These are phyloP conservation scores for Melaleuca quinquenervia DNA, from an alignment of 345 rosid genomes.

Conservation along the genomic window DNA sequence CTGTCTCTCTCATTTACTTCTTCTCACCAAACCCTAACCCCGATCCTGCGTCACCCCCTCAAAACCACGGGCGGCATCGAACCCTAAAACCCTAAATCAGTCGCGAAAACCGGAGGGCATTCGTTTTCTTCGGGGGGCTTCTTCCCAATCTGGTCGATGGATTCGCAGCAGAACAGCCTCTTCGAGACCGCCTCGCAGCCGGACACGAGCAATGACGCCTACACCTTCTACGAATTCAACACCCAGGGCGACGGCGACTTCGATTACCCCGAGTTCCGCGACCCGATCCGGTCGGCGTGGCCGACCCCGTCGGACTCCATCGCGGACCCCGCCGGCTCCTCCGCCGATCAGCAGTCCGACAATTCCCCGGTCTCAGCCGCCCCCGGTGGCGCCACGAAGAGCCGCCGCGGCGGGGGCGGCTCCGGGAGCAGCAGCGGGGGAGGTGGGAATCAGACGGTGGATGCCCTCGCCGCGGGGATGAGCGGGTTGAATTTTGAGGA, in stretches of 20 bases:
- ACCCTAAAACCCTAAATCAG: constrained; percentile 1
- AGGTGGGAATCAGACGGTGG: constrained; percentile 35
- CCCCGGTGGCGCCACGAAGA: constrained; percentile 21
- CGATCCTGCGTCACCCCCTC: neutral
- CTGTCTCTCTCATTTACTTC: neutral
- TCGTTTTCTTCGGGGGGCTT: neutral
- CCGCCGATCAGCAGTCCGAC: constrained; percentile 20
- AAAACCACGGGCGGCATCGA: constrained; percentile 6
- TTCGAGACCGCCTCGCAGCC: constrained; percentile 97
- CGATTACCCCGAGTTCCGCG: constrained; percentile 80
- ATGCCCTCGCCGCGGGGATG: constrained; percentile 63
- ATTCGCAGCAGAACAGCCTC: constrained; percentile 57
- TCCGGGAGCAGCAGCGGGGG: constrained; percentile 11
- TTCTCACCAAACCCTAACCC: constrained; percentile 4
- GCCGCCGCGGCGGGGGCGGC: constrained; percentile 1
- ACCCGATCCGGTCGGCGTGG: constrained; percentile 44
- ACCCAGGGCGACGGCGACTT: constrained; percentile 97
- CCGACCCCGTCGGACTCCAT: constrained; percentile 90
- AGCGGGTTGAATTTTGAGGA: constrained; percentile 93
- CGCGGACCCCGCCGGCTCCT: constrained; percentile 33
- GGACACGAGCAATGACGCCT: constrained; percentile 74
- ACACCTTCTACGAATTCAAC: constrained; percentile 90
- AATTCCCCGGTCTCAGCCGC: constrained; percentile 47
- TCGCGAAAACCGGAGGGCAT: neutral
- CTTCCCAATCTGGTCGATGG: constrained; percentile 27